Base-by-base conservation (phyloP, 306 rosid species). In the Quercus rubra region DNA sequence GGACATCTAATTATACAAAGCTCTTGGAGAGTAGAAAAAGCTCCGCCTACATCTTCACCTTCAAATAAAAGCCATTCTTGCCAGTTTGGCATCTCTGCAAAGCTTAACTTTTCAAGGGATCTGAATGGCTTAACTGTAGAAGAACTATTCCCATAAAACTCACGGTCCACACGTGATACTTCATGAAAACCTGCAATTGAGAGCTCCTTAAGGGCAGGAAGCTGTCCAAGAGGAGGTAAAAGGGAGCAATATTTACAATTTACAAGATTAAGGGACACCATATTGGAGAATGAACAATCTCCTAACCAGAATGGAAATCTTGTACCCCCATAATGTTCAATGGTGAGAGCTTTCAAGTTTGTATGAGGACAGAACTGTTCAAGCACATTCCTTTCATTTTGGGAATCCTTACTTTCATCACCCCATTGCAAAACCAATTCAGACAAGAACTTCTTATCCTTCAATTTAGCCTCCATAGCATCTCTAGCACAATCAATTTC, bases 151-250 rank as follows among this genome's bases (percentile, higher is more conserved):
- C 55, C 54, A n/a, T 70, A 70, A 5, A 70, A 70, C 35, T 70
- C 56, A 41, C n/a, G 30, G 1, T 55, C 74, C 18, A 67, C 72
- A 19, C 0, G 21, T 55, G 13, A 52, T 11, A 43, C 56, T 43
- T 10, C 28, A n/a, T 19, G 3, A 20, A 35, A 38, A 19, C 56
- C 30, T 6, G 14, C 10, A 70, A 70, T 18, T 20, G 11, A 5
- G 8, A 70, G 55, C 21, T 5, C 11, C 27, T 41, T 43, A 55
- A 70, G 74, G 33, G 74, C 21, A 6, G 55, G 55, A 38, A 70
- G 74, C 28, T 70, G 55, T 70, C 74, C 74, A 41, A 70, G 74
- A 9, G 56, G 55, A 38, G 74, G 74, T 28, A 70, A 70, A 6
- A 14, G n/a, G 8, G 6, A 3, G 17, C 54, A 49, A 49, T 70